Conservation (phyloP, 129 eudicot species). For the Dittrichia graveolens region DNA sequence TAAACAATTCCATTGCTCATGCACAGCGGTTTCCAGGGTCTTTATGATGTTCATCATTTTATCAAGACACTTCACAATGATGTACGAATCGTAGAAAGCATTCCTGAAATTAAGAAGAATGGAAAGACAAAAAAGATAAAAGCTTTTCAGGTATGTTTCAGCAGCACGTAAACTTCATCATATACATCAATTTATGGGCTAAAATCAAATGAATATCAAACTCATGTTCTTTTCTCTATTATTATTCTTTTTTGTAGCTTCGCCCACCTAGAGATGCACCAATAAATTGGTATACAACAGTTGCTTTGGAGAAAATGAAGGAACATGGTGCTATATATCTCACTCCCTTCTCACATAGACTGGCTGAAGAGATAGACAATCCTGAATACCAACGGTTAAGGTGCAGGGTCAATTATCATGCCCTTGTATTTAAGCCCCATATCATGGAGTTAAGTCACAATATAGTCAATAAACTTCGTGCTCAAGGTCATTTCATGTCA, state of each 20-base stretch:
- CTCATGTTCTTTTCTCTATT: background rate
- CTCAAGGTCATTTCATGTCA: conserved; percentile 96
- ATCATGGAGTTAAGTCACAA: conserved; percentile 80
- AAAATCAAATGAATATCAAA: background rate
- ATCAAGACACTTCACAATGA: conserved; percentile 74
- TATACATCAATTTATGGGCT: background rate
- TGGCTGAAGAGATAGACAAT: conserved; percentile 92
- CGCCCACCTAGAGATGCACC: conserved; percentile 98
- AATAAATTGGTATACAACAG: conserved; percentile 75
- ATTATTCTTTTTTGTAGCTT: conserved; percentile 42
- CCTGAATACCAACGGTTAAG: conserved; percentile 94
- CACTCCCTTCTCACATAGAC: conserved; percentile 95
- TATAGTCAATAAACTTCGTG: conserved; percentile 69
- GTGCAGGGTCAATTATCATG: conserved; percentile 96
- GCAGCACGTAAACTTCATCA: background rate
- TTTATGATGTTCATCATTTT: conserved; percentile 88
- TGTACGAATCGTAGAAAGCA: conserved; percentile 70
- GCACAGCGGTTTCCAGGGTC: conserved; percentile 80
- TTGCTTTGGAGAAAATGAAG: conserved; percentile 82
- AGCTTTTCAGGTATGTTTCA: conserved; percentile 62
- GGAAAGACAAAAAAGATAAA: conserved; percentile 91
- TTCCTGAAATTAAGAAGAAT: conserved; percentile 79
- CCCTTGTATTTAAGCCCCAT: conserved; percentile 81
- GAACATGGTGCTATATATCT: conserved; percentile 93
- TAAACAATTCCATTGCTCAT: conserved; percentile 34